A percentile compares a stretch with the other conserved stretches of the same genome.
These are phyloP conservation scores for Naganishia sp. DNA, from an alignment of 1,284 basidiomycete species.

Conservation along the genomic window DNA sequence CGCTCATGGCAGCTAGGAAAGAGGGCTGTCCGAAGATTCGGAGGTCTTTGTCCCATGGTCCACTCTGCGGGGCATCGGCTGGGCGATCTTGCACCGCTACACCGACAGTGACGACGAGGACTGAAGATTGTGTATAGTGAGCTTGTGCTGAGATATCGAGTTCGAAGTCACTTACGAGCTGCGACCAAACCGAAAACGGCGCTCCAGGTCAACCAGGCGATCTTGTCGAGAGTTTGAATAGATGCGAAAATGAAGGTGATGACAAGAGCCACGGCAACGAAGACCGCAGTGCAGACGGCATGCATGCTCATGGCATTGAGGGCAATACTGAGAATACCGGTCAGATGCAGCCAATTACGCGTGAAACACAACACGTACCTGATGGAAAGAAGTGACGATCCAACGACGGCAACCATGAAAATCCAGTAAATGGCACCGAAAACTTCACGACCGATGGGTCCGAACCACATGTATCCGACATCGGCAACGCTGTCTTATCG, in stretches of 20 bases:
- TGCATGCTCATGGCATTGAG: constrained; percentile 45
- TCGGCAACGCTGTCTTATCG: constrained; percentile 38
- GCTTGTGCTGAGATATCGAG: constrained; percentile 8
- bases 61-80: constrained; percentile 36
- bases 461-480: constrained; percentile 40
- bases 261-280: constrained; percentile 39
- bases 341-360: neutral
- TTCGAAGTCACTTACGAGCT: constrained; percentile 37
- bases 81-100: constrained; percentile 47
- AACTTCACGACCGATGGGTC: constrained; percentile 40
- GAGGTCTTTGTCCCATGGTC: constrained; percentile 34
- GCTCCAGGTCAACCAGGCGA: constrained; percentile 45
- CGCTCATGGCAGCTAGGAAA: constrained; percentile 44
- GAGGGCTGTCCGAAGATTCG: constrained; percentile 37
- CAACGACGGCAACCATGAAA: constrained; percentile 39
- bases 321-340: constrained; percentile 36
- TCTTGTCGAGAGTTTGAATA: constrained; percentile 45
- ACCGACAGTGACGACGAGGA: constrained; percentile 43
- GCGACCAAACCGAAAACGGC: constrained; percentile 44
- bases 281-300: constrained; percentile 44
- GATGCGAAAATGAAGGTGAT: constrained; percentile 40
- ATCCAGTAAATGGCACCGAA: constrained; percentile 35
- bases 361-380: constrained; percentile 13
- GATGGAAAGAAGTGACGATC: constrained; percentile 40
- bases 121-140: constrained; percentile 4